phyloP scores from a whole-genome alignment of 768 basidiomycete genomes.

The Suillus subalutaceus region DNA sequence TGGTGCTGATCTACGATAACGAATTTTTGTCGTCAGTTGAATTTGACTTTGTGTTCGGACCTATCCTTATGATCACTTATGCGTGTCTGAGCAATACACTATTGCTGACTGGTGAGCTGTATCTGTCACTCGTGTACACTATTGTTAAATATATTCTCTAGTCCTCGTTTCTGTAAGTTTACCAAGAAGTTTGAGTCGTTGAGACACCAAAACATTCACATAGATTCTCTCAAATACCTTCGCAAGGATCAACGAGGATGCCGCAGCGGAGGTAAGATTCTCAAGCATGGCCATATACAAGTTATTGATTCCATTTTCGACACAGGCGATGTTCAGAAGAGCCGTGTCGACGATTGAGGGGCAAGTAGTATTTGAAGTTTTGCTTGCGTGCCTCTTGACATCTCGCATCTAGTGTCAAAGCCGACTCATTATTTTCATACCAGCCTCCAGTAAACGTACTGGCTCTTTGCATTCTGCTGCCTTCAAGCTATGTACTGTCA shows the following conservation, averaged over 20 bases:
- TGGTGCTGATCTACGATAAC: slow-evolving; percentile 9
- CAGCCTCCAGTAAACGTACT: slow-evolving; percentile 91
- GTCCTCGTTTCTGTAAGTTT: slow-evolving; percentile 76
- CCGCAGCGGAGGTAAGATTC: slow-evolving; percentile 76
- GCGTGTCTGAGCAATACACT: slow-evolving; percentile 93
- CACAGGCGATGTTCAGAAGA: slow-evolving; percentile 90
- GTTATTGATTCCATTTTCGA: slow-evolving; percentile 3
- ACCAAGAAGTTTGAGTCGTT: background rate
- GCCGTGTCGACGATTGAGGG: slow-evolving; percentile 96
- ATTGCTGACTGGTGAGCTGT: slow-evolving; percentile 76
- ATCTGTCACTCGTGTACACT: slow-evolving; percentile 7
- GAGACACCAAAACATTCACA: slow-evolving; percentile 20
- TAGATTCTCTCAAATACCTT: slow-evolving; percentile 97
- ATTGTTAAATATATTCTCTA: slow-evolving; percentile 29
- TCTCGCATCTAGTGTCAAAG: slow-evolving; percentile 64
- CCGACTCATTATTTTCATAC: slow-evolving; percentile 91
- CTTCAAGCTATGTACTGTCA: slow-evolving; percentile 80
- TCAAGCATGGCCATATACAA: background rate
- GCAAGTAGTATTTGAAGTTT: slow-evolving; percentile 39
- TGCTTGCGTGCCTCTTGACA: slow-evolving; percentile 15
- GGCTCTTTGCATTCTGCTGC: slow-evolving; percentile 85
- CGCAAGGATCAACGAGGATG: slow-evolving; percentile 90
- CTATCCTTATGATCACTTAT: slow-evolving; percentile 87
- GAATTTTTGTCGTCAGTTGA: slow-evolving; percentile 42
- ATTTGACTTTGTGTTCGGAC: slow-evolving; percentile 89